Conservation (phyloP, 495 filamentous ascomycete genomes). For the Hypoxylon lienhwacheense region DNA sequence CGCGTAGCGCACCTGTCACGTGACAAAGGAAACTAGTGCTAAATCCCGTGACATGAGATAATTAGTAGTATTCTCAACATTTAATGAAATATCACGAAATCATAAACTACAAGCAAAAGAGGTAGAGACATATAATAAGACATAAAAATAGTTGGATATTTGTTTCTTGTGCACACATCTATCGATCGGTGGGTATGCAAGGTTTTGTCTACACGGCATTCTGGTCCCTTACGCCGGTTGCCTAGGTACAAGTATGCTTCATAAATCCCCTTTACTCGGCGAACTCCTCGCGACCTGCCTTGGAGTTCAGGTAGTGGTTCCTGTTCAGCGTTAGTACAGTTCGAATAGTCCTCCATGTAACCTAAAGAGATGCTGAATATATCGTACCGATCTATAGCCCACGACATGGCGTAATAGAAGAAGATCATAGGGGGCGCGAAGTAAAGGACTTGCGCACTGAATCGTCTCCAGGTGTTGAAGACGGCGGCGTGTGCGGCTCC, state of each 20-base stretch:
- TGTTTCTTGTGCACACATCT: slow-evolving; percentile 24
- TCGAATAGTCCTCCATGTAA: not conserved
- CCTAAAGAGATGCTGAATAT: not conserved
- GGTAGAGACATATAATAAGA: slow-evolving; percentile 5
- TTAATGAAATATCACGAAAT: too few relatives aligned
- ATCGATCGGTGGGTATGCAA: slow-evolving; percentile 36
- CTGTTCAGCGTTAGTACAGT: slow-evolving; percentile 48
- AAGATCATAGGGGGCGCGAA: slow-evolving; percentile 73
- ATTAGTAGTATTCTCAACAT: too few relatives aligned
- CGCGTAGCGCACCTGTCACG: too few relatives aligned
- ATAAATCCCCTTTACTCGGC: slow-evolving; percentile 39
- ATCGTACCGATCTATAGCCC: slow-evolving; percentile 80
- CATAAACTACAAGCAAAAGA: not conserved
- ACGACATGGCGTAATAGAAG: slow-evolving; percentile 78
- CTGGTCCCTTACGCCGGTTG: slow-evolving; percentile 2
- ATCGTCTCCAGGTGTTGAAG: slow-evolving; percentile 66
- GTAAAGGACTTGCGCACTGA: slow-evolving; percentile 74
- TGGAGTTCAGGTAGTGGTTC: slow-evolving; percentile 92
- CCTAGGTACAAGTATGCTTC: slow-evolving; percentile 21
- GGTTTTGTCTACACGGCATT: slow-evolving; percentile 36
- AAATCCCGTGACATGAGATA: too few relatives aligned
- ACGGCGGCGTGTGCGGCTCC: slow-evolving; percentile 57
- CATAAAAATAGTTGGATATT: slow-evolving; percentile 15
- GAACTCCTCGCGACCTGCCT: slow-evolving; percentile 71
- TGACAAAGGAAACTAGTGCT: too few relatives aligned